Conservation (phyloP, 768 basidiomycete species). For the Lactarius hatsudake region DNA sequence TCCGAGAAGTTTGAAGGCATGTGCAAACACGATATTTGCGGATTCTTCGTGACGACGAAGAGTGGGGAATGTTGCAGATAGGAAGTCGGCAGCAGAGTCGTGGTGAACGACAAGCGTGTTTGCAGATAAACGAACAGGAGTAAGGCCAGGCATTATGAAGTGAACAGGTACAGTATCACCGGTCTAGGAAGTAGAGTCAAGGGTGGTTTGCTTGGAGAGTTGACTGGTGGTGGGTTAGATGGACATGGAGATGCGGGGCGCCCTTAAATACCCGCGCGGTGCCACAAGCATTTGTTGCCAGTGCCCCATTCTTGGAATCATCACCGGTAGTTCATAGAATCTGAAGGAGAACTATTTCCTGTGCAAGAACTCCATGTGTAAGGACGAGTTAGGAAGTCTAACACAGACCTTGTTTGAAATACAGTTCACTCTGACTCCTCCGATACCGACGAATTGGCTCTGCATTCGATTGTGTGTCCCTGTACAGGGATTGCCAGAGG, state of each 20-base stretch:
- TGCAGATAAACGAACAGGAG: conserved; percentile 28
- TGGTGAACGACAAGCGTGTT: conserved; percentile 40
- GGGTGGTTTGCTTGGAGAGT: conserved; percentile 1
- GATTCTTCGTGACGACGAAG: conserved; percentile 46
- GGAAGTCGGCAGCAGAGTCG: conserved; percentile 40
- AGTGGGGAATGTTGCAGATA: conserved; percentile 41
- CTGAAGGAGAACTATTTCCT: conserved; percentile 14
- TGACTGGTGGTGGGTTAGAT: neutral
- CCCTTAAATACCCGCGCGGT: conserved; percentile 17
- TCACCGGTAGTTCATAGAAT: conserved; percentile 10
- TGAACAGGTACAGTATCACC: neutral
- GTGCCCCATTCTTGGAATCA: conserved; percentile 7
- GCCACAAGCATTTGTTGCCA: conserved; percentile 6
- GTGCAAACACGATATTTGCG: conserved; percentile 52
- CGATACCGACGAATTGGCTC: conserved; percentile 5
- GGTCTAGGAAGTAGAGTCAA: neutral
- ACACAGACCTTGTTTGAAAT: conserved; percentile 15
- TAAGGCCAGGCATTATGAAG: conserved; percentile 36
- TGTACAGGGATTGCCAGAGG: neutral
- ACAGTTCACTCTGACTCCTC: conserved; percentile 13
- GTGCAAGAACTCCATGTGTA: conserved; percentile 24
- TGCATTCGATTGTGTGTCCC: neutral
- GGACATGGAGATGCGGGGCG: neutral
- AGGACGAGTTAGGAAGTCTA: conserved; percentile 14
- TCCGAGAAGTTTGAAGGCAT: conserved; percentile 44